These are phyloP conservation scores for Hyphopichia homilentoma DNA, from an alignment of 805 yeast species.

Conservation along the genomic window DNA sequence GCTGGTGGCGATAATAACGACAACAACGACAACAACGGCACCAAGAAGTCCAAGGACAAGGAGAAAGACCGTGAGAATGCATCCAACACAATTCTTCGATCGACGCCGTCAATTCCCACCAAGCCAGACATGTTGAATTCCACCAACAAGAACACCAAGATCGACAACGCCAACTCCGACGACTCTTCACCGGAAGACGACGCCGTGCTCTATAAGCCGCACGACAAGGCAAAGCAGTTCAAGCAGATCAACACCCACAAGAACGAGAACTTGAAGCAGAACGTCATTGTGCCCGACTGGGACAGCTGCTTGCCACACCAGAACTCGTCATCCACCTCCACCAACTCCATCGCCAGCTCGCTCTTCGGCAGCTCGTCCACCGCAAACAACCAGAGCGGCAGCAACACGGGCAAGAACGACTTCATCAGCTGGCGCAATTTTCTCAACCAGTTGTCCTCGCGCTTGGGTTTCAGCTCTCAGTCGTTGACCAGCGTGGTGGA, in stretches of 20 bases:
- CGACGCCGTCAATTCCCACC: conserved; percentile 26
- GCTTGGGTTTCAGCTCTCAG: conserved; percentile 32
- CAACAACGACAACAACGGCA: conserved; percentile 3
- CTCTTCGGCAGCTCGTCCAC: conserved; percentile 25
- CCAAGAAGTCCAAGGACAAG: conserved; percentile 8
- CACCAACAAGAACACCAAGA: conserved; percentile 5
- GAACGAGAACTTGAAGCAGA: conserved; percentile 39
- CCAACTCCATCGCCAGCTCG: conserved; percentile 14
- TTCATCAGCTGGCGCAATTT: conserved; percentile 33
- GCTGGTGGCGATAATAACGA: conserved; percentile 2
- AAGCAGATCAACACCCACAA: conserved; percentile 41
- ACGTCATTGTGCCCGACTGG: conserved; percentile 42
- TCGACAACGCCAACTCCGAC: conserved; percentile 7
- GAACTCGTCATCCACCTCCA: conserved; percentile 9
- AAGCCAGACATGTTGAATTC: conserved; percentile 9
- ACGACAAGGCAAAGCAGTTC: conserved; percentile 36
- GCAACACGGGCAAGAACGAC: conserved; percentile 22
- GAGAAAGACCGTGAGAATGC: conserved; percentile 7
- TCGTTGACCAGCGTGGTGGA: conserved; percentile 23
- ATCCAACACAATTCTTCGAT: conserved; percentile 29
- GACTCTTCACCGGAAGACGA: conserved; percentile 22
- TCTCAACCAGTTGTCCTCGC: conserved; percentile 29
- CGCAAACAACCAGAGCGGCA: conserved; percentile 12
- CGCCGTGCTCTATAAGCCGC: conserved; percentile 44
- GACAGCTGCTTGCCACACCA: conserved; percentile 31